phyloP scores from a whole-genome alignment of 2,329 filamentous ascomycete species.

The Lizonia empirigonia region DNA sequence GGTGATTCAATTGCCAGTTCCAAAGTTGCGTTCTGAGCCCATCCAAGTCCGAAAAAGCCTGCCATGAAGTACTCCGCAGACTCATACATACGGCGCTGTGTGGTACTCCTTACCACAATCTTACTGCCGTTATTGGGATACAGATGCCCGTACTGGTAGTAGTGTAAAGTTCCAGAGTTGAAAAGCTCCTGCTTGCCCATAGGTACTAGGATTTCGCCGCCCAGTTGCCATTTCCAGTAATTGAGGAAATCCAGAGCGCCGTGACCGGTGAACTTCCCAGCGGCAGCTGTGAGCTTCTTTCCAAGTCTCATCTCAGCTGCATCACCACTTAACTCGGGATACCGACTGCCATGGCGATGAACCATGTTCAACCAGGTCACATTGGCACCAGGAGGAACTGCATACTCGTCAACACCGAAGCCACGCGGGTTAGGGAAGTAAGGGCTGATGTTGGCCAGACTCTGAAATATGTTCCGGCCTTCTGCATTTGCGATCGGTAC shows the following conservation, averaged over 20 bases:
- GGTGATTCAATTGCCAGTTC: constrained; percentile 70
- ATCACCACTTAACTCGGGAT: constrained; percentile 66
- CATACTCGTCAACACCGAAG: constrained; percentile 75
- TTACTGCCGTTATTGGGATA: constrained; percentile 72
- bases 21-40: constrained; percentile 74
- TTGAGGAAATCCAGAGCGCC: constrained; percentile 70
- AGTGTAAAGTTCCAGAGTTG: constrained; percentile 71
- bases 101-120: constrained; percentile 75
- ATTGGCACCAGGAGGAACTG: constrained; percentile 68
- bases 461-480: constrained; percentile 70
- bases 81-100: constrained; percentile 78
- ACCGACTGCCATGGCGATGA: constrained; percentile 74
- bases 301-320: constrained; percentile 61
- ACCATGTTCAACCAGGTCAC: constrained; percentile 75
- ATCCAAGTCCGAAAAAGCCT: constrained; percentile 78
- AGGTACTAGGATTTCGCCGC: constrained; percentile 73
- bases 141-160: constrained; percentile 73
- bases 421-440: constrained; percentile 71
- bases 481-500: constrained; percentile 65
- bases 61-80: constrained; percentile 78
- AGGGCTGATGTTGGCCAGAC: constrained; percentile 72
- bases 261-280: constrained; percentile 60
- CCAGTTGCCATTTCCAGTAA: constrained; percentile 71
- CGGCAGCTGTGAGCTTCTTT: constrained; percentile 62
- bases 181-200: constrained; percentile 75